Conservation (phyloP, 2,329 filamentous ascomycete species). For the Trichoderma pleuroti region DNA sequence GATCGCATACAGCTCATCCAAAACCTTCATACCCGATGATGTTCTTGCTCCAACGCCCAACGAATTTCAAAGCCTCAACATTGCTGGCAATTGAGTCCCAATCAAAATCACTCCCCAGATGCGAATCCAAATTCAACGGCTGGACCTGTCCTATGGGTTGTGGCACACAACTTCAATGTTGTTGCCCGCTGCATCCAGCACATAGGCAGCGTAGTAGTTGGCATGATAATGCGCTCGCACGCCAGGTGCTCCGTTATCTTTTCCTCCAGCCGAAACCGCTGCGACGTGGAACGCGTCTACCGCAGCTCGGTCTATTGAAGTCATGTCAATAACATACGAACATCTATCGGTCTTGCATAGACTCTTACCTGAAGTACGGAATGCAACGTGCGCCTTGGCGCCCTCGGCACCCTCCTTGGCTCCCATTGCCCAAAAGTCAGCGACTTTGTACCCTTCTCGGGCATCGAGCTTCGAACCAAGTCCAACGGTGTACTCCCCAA, state of each 20-base stretch:
- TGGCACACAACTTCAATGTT: conserved; percentile 47
- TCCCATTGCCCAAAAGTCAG: conserved; percentile 33
- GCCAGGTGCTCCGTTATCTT: conserved; percentile 49
- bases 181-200: conserved; percentile 49
- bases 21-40: not conserved
- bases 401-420: conserved; percentile 3
- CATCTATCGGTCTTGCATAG: too few relatives aligned
- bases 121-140: not conserved
- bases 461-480: conserved; percentile 27
- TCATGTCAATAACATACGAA: not conserved
- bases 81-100: not conserved
- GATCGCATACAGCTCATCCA: not conserved
- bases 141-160: not conserved
- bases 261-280: conserved; percentile 42
- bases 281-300: conserved; percentile 45
- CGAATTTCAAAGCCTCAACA: not conserved
- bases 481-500: conserved; percentile 31
- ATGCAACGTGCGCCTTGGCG: conserved; percentile 30
- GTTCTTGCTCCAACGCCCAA: not conserved
- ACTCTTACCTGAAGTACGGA: conserved; percentile 28
- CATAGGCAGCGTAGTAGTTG: conserved; percentile 50
- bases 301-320: conserved; percentile 34
- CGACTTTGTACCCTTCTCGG: conserved; percentile 22
- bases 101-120: not conserved
- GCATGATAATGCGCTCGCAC: conserved; percentile 41